Conservation (phyloP, 78 protist species). For the Speleostelium caveatum region DNA sequence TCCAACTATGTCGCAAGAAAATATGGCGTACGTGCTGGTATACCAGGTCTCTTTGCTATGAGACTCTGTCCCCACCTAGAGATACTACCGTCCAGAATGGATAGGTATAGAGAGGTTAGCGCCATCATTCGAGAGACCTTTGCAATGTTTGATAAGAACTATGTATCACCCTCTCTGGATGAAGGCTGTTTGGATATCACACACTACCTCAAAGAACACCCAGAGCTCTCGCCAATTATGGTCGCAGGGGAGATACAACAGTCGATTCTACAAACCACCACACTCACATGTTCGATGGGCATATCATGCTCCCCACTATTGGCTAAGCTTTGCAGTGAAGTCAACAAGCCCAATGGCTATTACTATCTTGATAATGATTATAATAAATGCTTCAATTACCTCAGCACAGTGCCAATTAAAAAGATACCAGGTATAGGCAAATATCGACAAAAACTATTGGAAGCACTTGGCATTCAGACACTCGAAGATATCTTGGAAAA, state of each 20-base stretch:
- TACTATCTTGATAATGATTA: constrained; percentile 9
- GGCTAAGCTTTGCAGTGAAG: constrained; percentile 48
- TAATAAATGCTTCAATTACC: background rate
- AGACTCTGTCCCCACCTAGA: constrained; percentile 30
- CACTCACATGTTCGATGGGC: constrained; percentile 53
- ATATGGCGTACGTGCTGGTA: constrained; percentile 73
- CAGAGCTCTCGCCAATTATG: constrained; percentile 9
- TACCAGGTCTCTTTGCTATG: constrained; percentile 61
- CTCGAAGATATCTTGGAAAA: constrained; percentile 19
- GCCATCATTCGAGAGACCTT: constrained; percentile 6
- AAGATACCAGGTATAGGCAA: constrained; percentile 67
- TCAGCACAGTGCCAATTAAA: constrained; percentile 1
- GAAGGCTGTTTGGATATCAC: constrained; percentile 74
- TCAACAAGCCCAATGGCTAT: constrained; percentile 66
- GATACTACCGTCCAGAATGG: constrained; percentile 62
- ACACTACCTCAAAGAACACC: background rate
- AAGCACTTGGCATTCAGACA: constrained; percentile 17
- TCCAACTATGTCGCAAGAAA: constrained; percentile 57
- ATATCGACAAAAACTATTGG: constrained; percentile 41
- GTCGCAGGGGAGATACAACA: constrained; percentile 13
- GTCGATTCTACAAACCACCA: constrained; percentile 15
- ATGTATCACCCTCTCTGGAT: constrained; percentile 75
- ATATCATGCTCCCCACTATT: constrained; percentile 58
- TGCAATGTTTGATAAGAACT: constrained; percentile 20
- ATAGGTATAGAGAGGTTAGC: constrained; percentile 42